Conservation (phyloP, 306 rosid species). For the Lathyrus tuberosus region DNA sequence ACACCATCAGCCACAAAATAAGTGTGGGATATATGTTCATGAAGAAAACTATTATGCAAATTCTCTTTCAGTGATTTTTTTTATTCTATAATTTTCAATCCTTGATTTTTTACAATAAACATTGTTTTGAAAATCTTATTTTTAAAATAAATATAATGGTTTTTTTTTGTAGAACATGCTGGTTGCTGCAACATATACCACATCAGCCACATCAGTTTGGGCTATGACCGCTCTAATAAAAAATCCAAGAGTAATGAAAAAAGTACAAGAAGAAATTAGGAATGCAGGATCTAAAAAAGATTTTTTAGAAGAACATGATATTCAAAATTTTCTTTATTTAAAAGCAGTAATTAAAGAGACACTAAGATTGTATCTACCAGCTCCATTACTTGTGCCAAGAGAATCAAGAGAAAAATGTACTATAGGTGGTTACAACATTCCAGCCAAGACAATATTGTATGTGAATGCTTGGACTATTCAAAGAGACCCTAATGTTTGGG, state of each 20-base stretch:
- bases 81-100: too few species aligned
- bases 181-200: conserved; percentile 4
- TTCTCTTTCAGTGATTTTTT: too few species aligned
- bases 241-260: conserved; percentile 2
- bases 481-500: not conserved
- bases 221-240: not conserved
- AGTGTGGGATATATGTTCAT: too few species aligned
- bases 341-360: conserved; percentile 25
- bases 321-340: conserved; percentile 28
- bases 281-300: not conserved
- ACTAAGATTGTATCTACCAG: not conserved
- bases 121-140: too few species aligned
- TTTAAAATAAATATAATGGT: too few species aligned
- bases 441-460: not conserved
- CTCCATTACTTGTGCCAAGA: not conserved
- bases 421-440: not conserved
- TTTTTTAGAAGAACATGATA: conserved; percentile 29
- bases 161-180: not conserved
- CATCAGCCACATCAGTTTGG: conserved; percentile 20
- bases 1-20: too few species aligned
- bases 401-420: not conserved
- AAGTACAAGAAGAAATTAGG: conserved; percentile 13
- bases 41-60: too few species aligned
- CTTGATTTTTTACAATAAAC: too few species aligned
- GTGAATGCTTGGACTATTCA: conserved; percentile 6